A percentile compares a stretch with the other conserved stretches of the same genome.
Conservation (phyloP, 352 stramenopile species). For the Phytophthora multivora region DNA sequence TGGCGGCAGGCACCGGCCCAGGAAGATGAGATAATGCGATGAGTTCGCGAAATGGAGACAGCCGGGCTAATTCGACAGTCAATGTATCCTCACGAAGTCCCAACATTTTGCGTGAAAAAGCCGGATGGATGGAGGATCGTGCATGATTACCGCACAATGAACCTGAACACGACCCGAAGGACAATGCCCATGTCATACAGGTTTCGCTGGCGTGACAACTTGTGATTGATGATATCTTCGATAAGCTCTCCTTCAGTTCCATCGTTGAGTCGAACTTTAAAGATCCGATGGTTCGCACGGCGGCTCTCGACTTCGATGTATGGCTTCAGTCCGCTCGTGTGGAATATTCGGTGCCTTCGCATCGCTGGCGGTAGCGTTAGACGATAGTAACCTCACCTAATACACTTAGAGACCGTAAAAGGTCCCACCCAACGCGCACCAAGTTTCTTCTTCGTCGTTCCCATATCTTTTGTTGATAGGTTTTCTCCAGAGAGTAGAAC, state of each 20-base stretch:
- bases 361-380: not conserved
- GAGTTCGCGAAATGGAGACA: constrained; percentile 1
- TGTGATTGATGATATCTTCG: constrained; percentile 9
- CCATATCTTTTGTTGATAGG: not conserved
- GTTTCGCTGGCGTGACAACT: no score
- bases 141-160: constrained; percentile 29
- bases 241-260: constrained; percentile 6
- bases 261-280: constrained; percentile 1
- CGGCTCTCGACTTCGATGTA: constrained; percentile 10
- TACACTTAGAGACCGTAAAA: not conserved
- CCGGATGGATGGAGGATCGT: constrained; percentile 35
- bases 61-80: not conserved
- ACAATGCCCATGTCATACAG: constrained; percentile 17
- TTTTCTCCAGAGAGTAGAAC: constrained; percentile 1
- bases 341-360: constrained; percentile 2
- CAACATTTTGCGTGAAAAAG: constrained; percentile 34
- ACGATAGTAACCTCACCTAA: not conserved
- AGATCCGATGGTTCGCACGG: not conserved
- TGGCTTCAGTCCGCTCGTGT: constrained; percentile 11
- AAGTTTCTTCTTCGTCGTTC: constrained; percentile 12
- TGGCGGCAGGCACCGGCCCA: not conserved
- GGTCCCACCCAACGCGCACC: not conserved
- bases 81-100: constrained; percentile 1
- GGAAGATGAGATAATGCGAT: not conserved
- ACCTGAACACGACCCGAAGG: not conserved